Percentiles rank a stretch among this genome's conserved stretches.
Evolutionary conservation across 305 asterid genomes (phyloP).

Genomic region (Vinca major): DNA sequence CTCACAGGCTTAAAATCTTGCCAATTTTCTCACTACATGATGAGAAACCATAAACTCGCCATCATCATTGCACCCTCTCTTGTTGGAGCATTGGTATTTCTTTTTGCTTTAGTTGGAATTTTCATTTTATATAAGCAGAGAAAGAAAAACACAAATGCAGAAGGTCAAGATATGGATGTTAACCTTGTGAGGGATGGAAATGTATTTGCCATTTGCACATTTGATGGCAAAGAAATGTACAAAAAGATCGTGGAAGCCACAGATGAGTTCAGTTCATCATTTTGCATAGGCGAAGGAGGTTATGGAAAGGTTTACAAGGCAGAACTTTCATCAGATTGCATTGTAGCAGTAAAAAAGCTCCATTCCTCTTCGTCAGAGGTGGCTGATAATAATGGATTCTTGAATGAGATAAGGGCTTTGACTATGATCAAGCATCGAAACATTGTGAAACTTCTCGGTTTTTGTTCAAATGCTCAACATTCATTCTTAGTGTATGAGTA

Average conservation of each 20-base stretch:
- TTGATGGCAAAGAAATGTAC: conserved; percentile 10
- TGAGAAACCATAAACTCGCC: background rate
- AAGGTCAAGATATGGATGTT: no score
- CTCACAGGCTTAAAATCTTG: no score
- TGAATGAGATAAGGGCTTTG: conserved; percentile 17
- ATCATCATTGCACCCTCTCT: conserved; percentile 14
- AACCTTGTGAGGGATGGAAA: background rate
- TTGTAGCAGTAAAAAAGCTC: conserved; percentile 13
- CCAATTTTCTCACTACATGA: no score
- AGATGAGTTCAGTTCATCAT: background rate
- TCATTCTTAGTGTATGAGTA: conserved; percentile 19
- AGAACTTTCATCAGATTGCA: background rate
- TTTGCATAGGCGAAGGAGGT: conserved; percentile 16
- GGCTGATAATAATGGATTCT: conserved; percentile 4
- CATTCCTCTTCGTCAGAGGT: conserved; percentile 5
- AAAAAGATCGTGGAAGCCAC: conserved; percentile 11
- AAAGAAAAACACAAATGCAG: background rate
- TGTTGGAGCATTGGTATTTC: conserved; percentile 12
- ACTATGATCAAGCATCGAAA: conserved; percentile 15
- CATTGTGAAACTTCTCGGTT: conserved; percentile 17
- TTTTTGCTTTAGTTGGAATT: conserved; percentile 2
- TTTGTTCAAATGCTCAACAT: conserved; percentile 10
- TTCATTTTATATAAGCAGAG: background rate
- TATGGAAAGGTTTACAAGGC: conserved; percentile 22
- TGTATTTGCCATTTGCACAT: background rate